A percentile compares a stretch with the other conserved stretches of the same genome.
Conservation (phyloP, 1,284 basidiomycete genomes). For the Bjerkandera adusta region DNA sequence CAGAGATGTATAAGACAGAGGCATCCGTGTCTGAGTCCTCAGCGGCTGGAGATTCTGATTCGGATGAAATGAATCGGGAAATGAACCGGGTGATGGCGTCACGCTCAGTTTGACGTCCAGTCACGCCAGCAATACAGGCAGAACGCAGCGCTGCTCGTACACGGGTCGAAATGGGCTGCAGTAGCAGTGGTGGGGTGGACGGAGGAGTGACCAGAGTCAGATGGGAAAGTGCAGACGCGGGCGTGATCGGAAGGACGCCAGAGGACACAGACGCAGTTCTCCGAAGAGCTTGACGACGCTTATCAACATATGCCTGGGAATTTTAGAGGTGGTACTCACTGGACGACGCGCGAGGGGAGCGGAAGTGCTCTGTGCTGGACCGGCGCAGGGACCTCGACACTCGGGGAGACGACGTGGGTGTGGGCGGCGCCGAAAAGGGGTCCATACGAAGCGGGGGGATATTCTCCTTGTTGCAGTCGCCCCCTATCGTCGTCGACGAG, state of each 20-base stretch:
- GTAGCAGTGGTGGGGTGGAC: conserved; percentile 49
- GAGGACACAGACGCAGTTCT: conserved; percentile 49
- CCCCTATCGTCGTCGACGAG: conserved; percentile 43
- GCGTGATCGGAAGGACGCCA: conserved; percentile 23
- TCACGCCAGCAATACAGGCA: conserved; percentile 53
- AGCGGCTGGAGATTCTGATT: conserved; percentile 28
- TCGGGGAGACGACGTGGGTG: too few species aligned
- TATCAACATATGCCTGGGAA: conserved; percentile 1
- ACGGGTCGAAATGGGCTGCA: conserved; percentile 60
- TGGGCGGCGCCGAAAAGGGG: conserved; percentile 33
- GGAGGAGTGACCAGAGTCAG: conserved; percentile 57
- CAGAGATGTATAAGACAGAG: conserved; percentile 70
- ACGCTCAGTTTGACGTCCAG: conserved; percentile 66
- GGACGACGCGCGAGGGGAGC: conserved; percentile 34
- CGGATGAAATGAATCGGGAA: conserved; percentile 45
- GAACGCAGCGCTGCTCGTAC: conserved; percentile 67
- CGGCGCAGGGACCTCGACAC: conserved; percentile 45
- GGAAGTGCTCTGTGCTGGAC: conserved; percentile 43
- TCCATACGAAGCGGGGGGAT: conserved; percentile 55
- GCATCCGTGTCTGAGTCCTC: conserved; percentile 18
- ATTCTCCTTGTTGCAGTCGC: conserved; percentile 72
- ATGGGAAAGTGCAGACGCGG: conserved; percentile 37
- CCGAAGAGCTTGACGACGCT: conserved; percentile 32
- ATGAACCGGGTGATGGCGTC: conserved; percentile 57
- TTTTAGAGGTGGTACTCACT: conserved; percentile 27